These are phyloP conservation scores for Cercophora newfieldiana DNA, from an alignment of 495 filamentous ascomycete species.

Conservation along the genomic window DNA sequence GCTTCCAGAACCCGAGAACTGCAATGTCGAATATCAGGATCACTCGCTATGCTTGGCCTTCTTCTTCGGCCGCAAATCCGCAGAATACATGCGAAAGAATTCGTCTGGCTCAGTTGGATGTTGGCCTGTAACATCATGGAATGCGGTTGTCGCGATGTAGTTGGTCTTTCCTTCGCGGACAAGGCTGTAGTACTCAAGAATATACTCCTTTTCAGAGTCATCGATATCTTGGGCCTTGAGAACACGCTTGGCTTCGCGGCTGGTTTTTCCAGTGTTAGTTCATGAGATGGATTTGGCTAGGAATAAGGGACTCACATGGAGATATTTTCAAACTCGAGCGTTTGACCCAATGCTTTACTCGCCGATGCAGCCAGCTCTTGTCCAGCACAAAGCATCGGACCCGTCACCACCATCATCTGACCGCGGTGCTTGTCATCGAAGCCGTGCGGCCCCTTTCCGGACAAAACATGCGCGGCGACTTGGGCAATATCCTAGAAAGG, in stretches of 20 bases:
- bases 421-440: conserved; percentile 57
- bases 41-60: conserved; percentile 28
- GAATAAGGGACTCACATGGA: conserved; percentile 38
- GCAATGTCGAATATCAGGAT: neutral
- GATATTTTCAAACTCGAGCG: conserved; percentile 56
- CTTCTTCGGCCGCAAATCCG: conserved; percentile 49
- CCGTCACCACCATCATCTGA: conserved; percentile 56
- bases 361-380: conserved; percentile 54
- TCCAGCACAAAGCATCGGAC: conserved; percentile 55
- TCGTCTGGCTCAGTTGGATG: conserved; percentile 51
- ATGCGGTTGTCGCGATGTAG: conserved; percentile 58
- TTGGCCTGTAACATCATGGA: conserved; percentile 54
- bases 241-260: conserved; percentile 49
- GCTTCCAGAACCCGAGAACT: neutral
- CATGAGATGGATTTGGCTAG: neutral
- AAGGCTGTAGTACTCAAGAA: conserved; percentile 60
- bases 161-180: conserved; percentile 62
- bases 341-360: conserved; percentile 47
- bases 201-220: conserved; percentile 51
- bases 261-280: conserved; percentile 21
- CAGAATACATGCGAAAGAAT: conserved; percentile 53
- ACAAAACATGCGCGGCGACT: conserved; percentile 53
- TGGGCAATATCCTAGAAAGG: conserved; percentile 50
- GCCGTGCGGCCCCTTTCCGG: conserved; percentile 53
- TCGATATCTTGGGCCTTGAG: conserved; percentile 47